Base-by-base conservation (phyloP, 2,329 filamentous ascomycete genomes). In the Emergomyces pasteurianus region DNA sequence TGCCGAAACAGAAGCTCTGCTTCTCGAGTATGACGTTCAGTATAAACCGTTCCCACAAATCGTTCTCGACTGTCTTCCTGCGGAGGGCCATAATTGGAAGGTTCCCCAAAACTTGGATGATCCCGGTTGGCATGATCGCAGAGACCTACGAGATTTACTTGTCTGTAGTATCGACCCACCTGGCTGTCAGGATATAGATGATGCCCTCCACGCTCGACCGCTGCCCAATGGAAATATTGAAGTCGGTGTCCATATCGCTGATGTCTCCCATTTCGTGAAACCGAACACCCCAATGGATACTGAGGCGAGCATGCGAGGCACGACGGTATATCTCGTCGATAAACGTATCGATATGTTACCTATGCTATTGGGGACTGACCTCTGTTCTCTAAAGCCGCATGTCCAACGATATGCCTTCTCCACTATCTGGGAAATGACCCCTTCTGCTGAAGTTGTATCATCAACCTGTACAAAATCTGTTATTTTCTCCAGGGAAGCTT, bases 321-420 rank as follows among this genome's bases (percentile, higher is more conserved):
- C 94, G 4, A 97, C 92, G 0, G 94, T 99, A 34, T 99, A 99
- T 72, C 80, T 99, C 18, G 94, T 99, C 2, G 94, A 99, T 75
- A 99, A 99, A 80, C 91, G 94, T 68, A 99, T 99, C 69, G 95
- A 99, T 79, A 99, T 99, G 95, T 82, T 99, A 73, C 95, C 95
- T 0, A 92, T 91, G 82, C 86, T 99, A 38, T 86, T 99, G 14
- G 94, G 94, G 61, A 99, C 94, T 0, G 92, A 99, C 70, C 80
- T 99, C 1, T 99, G 94, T 77, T 99, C 94, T 0, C 79, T 99
- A 23, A 97, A 97, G 74, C 94, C 94, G 0, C 94, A 96, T 68
- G 91, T 99, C n/a, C 94, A 99, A 77, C 89, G 89, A 10, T 94
- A 86, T 70, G 89, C 90, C 34, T 94, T 94, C 71, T 92, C 89